Conservation (phyloP, 2,329 filamentous ascomycete genomes). For the Penicillium sp. region DNA sequence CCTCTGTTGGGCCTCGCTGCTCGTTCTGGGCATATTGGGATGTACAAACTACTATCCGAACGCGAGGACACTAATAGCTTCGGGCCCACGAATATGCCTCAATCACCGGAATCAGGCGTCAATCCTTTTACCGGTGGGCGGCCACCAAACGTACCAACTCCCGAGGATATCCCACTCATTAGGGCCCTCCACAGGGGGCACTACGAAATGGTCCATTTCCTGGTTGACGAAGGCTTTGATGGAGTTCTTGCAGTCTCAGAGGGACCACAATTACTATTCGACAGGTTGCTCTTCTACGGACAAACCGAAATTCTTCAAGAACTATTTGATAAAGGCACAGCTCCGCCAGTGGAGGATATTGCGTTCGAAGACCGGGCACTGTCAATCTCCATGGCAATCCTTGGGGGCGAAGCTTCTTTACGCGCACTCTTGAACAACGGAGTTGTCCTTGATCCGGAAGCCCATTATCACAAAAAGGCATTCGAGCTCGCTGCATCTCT, state of each 20-base stretch:
- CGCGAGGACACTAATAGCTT: background rate
- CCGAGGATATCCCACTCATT: background rate
- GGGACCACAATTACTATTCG: background rate
- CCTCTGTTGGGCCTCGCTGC: background rate
- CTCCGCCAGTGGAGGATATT: background rate
- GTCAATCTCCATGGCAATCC: background rate
- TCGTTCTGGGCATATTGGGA: background rate
- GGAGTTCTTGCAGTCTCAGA: background rate
- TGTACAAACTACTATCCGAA: background rate
- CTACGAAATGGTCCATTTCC: background rate
- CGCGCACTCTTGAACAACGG: background rate
- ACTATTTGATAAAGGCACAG: background rate
- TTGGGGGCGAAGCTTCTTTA: background rate
- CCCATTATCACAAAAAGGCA: background rate
- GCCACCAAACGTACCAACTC: background rate
- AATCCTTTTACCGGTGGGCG: too few relatives aligned
- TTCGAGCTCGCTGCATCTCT: background rate
- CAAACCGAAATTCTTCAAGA: background rate
- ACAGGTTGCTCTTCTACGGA: background rate
- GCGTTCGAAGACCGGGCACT: background rate
- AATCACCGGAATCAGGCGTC: too few relatives aligned
- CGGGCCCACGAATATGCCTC: background rate
- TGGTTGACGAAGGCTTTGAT: background rate
- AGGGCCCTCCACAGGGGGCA: background rate
- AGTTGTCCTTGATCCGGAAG: background rate